These are phyloP conservation scores for Massospora cicadina DNA, from an alignment of 371 early-diverging fungal genomes.

Conservation along the genomic window DNA sequence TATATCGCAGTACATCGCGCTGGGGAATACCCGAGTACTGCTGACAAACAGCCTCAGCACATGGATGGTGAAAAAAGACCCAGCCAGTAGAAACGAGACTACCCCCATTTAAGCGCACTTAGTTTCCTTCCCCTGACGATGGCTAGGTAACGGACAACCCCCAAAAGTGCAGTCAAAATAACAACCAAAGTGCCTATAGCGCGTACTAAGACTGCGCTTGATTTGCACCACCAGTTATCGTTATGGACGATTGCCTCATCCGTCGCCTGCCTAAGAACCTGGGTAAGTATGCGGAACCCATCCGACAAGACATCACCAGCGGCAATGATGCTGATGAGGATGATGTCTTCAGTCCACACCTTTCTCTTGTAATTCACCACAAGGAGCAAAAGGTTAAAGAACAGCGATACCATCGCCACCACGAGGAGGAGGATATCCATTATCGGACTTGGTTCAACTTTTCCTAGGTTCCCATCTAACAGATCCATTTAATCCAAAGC, in stretches of 20 bases:
- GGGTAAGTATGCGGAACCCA: neutral
- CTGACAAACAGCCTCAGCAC: neutral
- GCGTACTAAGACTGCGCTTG: neutral
- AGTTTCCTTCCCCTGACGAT: neutral
- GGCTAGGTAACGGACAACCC: neutral
- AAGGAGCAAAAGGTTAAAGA: neutral
- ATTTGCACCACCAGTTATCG: neutral
- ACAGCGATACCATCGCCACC: neutral
- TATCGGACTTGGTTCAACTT: no score
- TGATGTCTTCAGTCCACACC: neutral
- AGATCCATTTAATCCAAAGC: no score
- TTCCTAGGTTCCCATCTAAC: no score
- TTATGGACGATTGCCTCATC: neutral
- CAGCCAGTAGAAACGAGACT: neutral
- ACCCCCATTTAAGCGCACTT: neutral
- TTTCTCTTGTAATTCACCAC: neutral
- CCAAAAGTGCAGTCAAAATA: neutral
- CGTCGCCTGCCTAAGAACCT: neutral
- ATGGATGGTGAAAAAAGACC: neutral
- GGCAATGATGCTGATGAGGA: neutral
- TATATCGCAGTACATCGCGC: neutral
- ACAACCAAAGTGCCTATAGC: neutral
- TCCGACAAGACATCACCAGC: neutral
- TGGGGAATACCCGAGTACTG: neutral
- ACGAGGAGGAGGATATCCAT: neutral